Base-by-base conservation (phyloP, 1,284 basidiomycete species). In the Tilletiopsis washingtonensis region DNA sequence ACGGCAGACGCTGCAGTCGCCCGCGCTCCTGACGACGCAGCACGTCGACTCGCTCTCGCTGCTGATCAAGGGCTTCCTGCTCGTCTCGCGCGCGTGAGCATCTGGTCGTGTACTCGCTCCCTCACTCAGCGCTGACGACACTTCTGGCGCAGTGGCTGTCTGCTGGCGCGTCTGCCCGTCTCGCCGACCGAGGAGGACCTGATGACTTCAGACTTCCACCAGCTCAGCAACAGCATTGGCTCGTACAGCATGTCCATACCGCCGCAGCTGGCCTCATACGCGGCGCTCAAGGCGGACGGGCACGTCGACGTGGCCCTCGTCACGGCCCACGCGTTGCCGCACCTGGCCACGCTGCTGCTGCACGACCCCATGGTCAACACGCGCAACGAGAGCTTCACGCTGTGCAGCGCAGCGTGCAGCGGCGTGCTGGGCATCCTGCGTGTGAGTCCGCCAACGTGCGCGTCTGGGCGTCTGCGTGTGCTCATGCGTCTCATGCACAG, bases 41-140 rank as follows among this genome's bases (percentile, higher is more conserved):
- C 62, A 59, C 45, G 51, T 50, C 47, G 62, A 64, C 32, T 53
- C 59, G 5, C 50, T 49, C 25, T 42, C 55, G 26, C 45, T 59
- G 5, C 55, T 60, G 39, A 47, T 64, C 50, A 64, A 64, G 47
- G 62, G 55, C n/a, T 45, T 44, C 11, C 54, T 62, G 26, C 36
- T 64, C 25, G 50, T 49, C 9, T n/a, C n/a, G n/a, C n/a, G n/a
- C n/a, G n/a, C n/a, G n/a, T n/a, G n/a, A n/a, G n/a, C n/a, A n/a
- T n/a, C n/a, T n/a, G n/a, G n/a, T n/a, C n/a, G n/a, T n/a, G n/a
- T n/a, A n/a, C n/a, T n/a, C n/a, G n/a, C n/a, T n/a, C n/a, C n/a
- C n/a, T n/a, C n/a, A n/a, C n/a, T n/a, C n/a, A n/a, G n/a, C n/a
- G n/a, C n/a, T n/a, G n/a, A n/a, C n/a, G n/a, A n/a, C n/a, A n/a